These are phyloP conservation scores for Colletotrichum scovillei DNA, from an alignment of 2,329 filamentous ascomycete species.

Conservation along the genomic window DNA sequence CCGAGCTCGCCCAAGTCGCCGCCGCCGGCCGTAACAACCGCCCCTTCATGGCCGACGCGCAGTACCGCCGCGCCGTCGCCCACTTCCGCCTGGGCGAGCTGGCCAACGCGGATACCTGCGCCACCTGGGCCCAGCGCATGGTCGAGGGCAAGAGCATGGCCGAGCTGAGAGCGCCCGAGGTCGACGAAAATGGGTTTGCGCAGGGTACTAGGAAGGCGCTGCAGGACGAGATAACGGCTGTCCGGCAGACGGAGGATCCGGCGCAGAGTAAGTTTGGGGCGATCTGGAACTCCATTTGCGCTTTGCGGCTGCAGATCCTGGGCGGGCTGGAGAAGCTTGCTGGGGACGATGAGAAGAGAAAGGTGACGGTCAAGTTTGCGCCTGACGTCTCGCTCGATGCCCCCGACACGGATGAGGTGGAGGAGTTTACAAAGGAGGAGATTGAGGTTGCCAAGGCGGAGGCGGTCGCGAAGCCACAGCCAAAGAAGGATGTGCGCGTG, in stretches of 20 bases:
- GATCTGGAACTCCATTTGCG: constrained; percentile 54
- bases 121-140: constrained; percentile 66
- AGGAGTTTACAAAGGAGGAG: constrained; percentile 40
- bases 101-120: constrained; percentile 80
- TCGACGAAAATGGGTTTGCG: constrained; percentile 62
- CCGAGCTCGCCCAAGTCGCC: constrained; percentile 71
- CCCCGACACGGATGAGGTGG: constrained; percentile 37
- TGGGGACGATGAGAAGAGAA: constrained; percentile 57
- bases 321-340: constrained; percentile 56
- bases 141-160: constrained; percentile 51
- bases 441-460: constrained; percentile 9
- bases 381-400: constrained; percentile 27
- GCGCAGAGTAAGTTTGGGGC: constrained; percentile 39
- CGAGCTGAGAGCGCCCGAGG: constrained; percentile 46
- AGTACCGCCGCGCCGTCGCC: constrained; percentile 82
- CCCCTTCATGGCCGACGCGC: constrained; percentile 81
- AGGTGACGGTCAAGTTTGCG: constrained; percentile 49
- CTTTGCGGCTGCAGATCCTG: constrained; percentile 61
- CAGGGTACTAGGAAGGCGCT: constrained; percentile 48
- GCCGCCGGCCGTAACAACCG: constrained; percentile 77
- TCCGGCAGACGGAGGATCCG: constrained; percentile 36
- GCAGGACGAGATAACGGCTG: constrained; percentile 44
- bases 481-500: constrained; percentile 43
- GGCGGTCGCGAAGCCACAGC: not conserved
- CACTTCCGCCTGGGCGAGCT: constrained; percentile 77